Evolutionary conservation across 2,329 filamentous ascomycete genomes (phyloP), one percentile per base, ranked within the genome.

Genomic region (Colletotrichum sp.): DNA sequence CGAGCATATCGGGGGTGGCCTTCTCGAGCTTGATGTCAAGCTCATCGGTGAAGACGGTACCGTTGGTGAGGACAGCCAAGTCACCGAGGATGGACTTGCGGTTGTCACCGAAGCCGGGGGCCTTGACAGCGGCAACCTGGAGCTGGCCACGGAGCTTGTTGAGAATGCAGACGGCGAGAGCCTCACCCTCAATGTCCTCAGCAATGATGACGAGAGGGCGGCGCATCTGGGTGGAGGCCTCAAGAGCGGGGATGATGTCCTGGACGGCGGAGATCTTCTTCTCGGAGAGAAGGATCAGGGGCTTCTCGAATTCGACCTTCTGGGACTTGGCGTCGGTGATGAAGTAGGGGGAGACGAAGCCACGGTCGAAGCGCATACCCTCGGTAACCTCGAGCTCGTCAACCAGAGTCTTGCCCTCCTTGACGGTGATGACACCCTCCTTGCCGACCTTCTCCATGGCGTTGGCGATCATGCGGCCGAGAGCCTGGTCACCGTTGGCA

Each of bases 371-470:
- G 87, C 97, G 96, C 97, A 99, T 99, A 86, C 97, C 97, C 93
- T 99, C 97, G 76, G 97, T 99, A 78, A 99, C 93, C 90, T 99
- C 97, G 72, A 99, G 94, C 92, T 99, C 97, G 82, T 99, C 97
- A 83, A 95, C 93, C 84, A 98, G 94, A 77, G 97, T 99, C 94
- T 99, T 99, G 86, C 97, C 97, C 92, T 99, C 97, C 94, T 99
- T 99, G 84, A 99, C 96, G 75, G 97, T 99, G 87, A 99, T 99
- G 84, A 99, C 97, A 91, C 97, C 97, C 90, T 99, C 97, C 92
- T 99, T 99, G 88, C 97, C 97, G 79, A 99, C 97, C 92, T 98
- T 98, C 92, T 99, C 97, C 97, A 99, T 99, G 81, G 97, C 97
- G 85, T 93, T 98, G 85, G 97, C 96, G 86, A 99, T 97, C 85